These are phyloP conservation scores for Colletotrichum gigasporum DNA, from an alignment of 2,329 filamentous ascomycete genomes.

Conservation along the genomic window DNA sequence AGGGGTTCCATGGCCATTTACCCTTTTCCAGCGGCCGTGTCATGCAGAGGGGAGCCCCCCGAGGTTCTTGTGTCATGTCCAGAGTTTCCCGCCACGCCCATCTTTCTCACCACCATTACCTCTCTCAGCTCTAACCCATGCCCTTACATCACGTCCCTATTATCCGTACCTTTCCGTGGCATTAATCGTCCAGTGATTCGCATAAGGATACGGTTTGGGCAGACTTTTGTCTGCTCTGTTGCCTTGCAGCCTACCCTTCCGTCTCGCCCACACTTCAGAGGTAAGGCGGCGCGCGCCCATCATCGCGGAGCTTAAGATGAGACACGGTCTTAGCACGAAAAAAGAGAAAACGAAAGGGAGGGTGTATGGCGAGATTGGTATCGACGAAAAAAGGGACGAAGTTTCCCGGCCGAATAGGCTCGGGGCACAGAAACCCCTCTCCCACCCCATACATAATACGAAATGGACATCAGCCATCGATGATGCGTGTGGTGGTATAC, in stretches of 20 bases:
- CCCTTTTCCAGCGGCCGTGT: constrained; percentile 11
- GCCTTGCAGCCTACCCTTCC: too few species aligned
- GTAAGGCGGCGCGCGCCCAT: constrained; percentile 9
- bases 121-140: neutral
- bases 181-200: constrained; percentile 15
- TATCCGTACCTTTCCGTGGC: neutral
- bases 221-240: neutral
- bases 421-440: too few species aligned
- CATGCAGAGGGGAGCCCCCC: constrained; percentile 14
- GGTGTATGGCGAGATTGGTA: neutral
- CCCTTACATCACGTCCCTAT: neutral
- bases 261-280: neutral
- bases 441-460: too few species aligned
- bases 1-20: constrained; percentile 15
- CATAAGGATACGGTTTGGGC: neutral
- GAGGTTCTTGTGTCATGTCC: constrained; percentile 24
- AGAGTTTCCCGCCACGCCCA: constrained; percentile 16
- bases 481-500: too few species aligned
- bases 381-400: neutral
- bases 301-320: constrained; percentile 19
- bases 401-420: neutral
- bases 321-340: neutral
- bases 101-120: neutral
- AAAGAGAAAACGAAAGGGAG: neutral
- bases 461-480: too few species aligned